Percentiles rank a stretch among this genome's conserved stretches.
These are phyloP conservation scores for Populus pruinosa DNA, from an alignment of 345 rosid genomes.

Conservation along the genomic window DNA sequence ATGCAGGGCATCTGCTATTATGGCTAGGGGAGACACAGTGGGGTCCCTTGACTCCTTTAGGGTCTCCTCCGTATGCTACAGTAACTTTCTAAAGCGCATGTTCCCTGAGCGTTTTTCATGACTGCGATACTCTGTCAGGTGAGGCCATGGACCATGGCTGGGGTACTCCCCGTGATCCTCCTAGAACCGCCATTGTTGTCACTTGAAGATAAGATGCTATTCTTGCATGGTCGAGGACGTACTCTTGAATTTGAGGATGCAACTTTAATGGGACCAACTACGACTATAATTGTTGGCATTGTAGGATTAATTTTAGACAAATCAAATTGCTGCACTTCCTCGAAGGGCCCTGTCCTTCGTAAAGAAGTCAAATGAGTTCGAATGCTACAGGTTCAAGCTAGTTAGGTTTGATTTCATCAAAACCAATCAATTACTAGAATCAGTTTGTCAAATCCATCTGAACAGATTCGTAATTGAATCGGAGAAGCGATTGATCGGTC, in stretches of 20 bases:
- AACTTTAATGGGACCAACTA: neutral
- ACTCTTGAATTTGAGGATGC: neutral
- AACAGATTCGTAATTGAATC: too few relatives aligned
- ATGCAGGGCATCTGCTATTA: conserved; percentile 9
- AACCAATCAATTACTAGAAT: neutral
- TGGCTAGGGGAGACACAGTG: conserved; percentile 10
- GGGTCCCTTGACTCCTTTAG: conserved; percentile 21
- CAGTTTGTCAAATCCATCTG: too few relatives aligned
- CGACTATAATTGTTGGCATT: neutral
- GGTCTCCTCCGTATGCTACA: conserved; percentile 11
- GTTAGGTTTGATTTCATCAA: neutral
- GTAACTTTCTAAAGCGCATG: conserved; percentile 1
- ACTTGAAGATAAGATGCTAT: neutral
- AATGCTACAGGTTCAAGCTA: neutral
- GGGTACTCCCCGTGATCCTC: neutral
- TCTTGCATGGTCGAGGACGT: neutral
- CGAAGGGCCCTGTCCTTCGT: neutral
- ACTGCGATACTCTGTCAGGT: neutral
- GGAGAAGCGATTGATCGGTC: too few relatives aligned
- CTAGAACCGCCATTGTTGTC: neutral
- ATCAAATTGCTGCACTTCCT: neutral
- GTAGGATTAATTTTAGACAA: neutral
- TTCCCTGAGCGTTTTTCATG: neutral
- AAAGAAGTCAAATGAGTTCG: neutral
- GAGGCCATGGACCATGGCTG: neutral